Conservation (phyloP, 1,284 basidiomycete species). For the Termitomyces sp. region DNA sequence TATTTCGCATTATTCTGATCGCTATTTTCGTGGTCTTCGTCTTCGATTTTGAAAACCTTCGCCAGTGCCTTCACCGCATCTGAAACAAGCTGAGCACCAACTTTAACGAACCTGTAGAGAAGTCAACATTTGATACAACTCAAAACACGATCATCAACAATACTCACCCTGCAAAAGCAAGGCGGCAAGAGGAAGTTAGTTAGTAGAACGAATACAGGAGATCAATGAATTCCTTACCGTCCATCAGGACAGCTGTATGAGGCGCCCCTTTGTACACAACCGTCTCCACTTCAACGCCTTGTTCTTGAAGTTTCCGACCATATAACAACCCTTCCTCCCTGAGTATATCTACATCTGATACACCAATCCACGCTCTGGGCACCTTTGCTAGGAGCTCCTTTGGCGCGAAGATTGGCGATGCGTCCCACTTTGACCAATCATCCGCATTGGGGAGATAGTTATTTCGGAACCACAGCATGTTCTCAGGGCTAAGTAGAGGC, state of each 20-base stretch:
- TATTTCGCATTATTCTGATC: not conserved
- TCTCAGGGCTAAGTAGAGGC: slow-evolving; percentile 52
- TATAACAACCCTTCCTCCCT: slow-evolving; percentile 64
- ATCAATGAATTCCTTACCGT: slow-evolving; percentile 35
- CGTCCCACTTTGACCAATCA: slow-evolving; percentile 61
- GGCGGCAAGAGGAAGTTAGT: too few species aligned
- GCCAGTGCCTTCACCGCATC: not conserved
- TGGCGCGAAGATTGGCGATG: slow-evolving; percentile 66
- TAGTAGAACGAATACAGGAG: not conserved
- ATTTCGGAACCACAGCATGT: slow-evolving; percentile 69
- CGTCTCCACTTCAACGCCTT: slow-evolving; percentile 51
- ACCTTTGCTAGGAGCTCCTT: slow-evolving; percentile 45
- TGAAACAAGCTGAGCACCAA: not conserved
- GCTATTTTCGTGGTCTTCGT: too few species aligned
- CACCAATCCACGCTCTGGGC: slow-evolving; percentile 57
- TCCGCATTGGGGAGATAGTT: slow-evolving; percentile 61
- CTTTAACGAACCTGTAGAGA: not conserved
- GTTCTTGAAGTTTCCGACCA: slow-evolving; percentile 50
- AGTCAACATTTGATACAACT: not conserved
- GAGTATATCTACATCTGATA: slow-evolving; percentile 65
- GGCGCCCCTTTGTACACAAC: slow-evolving; percentile 57
- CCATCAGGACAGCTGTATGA: slow-evolving; percentile 68
- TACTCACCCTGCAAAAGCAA: too few species aligned
- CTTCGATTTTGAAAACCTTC: not conserved
- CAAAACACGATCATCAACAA: not conserved